Evolutionary conservation across 805 yeast genomes (phyloP), one percentile per base, ranked within the genome.

Genomic region (Ogataea trehalophila): DNA sequence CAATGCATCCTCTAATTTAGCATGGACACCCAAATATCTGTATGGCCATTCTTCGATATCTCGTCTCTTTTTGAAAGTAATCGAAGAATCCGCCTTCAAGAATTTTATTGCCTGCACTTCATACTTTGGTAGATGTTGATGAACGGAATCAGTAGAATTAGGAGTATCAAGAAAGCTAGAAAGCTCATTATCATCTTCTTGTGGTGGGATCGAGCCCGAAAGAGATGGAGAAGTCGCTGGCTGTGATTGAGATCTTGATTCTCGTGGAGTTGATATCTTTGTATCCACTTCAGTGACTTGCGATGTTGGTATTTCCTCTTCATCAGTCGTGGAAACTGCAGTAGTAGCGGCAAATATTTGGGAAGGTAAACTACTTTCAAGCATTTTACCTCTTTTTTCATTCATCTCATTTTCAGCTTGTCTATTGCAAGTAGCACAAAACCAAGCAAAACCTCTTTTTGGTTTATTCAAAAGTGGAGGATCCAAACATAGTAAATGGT

Each of bases 371-470:
- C 59, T 50, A 43, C 64, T 58, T 15, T 62, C 61, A 20, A 67
- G 50, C 65, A 67, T 55, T 16, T 63, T 49, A 18, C 73, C 74
- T 45, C 71, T 61, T 39, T 63, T 65, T 40, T 60, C 69, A 29
- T 54, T 54, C 50, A 72, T 45, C 50, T 68, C 68, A n/a, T 66
- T 63, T 50, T 81, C 85, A 44, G 77, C 75, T 33, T 70, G 74
- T 54, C 79, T 77, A n/a, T 83, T 74, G 68, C 97, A 90, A 5
- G 70, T 62, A 29, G 87, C 91, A 70, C 97, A 90, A 23, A 88
- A 77, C 97, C 97, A 91, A 8, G 89, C 87, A 61, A 88, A 86
- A 1, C 96, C 96, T 48, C 95, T 70, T 39, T 87, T 82, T 1
- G 96, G 97, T 58, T 87, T 87, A 52, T 79, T 78, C 44, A 77